A percentile compares a stretch with the other conserved stretches of the same genome.
These are phyloP conservation scores for Samsoniella hepiali DNA, from an alignment of 2,329 filamentous ascomycete genomes.

Conservation along the genomic window DNA sequence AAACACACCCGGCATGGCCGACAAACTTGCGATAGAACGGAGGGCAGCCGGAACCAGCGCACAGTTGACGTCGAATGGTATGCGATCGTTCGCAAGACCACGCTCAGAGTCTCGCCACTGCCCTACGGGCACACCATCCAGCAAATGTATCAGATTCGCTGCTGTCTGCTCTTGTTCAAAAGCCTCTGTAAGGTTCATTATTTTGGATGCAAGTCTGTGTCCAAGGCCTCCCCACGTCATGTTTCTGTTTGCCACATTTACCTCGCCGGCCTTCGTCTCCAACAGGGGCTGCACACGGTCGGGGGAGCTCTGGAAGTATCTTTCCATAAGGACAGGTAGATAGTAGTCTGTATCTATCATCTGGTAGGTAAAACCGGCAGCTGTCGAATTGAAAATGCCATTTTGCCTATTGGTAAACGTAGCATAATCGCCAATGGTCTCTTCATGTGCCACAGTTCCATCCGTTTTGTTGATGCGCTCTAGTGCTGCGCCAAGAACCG, in stretches of 20 bases:
- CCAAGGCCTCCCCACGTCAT: slow-evolving; percentile 52
- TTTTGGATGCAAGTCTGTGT: slow-evolving; percentile 52
- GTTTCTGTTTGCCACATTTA: slow-evolving; percentile 49
- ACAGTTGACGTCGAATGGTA: slow-evolving; percentile 65
- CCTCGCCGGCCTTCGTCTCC: slow-evolving; percentile 40
- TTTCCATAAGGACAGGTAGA: slow-evolving; percentile 54
- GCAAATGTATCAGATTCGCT: slow-evolving; percentile 57
- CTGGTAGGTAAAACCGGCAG: slow-evolving; percentile 54
- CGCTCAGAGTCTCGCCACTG: slow-evolving; percentile 62
- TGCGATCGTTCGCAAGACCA: slow-evolving; percentile 58
- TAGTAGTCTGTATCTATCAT: slow-evolving; percentile 64
- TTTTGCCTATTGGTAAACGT: slow-evolving; percentile 56
- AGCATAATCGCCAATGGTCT: slow-evolving; percentile 63
- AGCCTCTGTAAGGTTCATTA: slow-evolving; percentile 52
- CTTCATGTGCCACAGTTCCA: slow-evolving; percentile 62
- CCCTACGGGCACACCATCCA: slow-evolving; percentile 51
- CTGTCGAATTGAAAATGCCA: slow-evolving; percentile 46
- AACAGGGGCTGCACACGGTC: slow-evolving; percentile 37
- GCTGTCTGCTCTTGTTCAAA: slow-evolving; percentile 51
- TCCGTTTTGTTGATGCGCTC: slow-evolving; percentile 59
- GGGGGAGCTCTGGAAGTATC: slow-evolving; percentile 50
- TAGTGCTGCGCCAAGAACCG: slow-evolving; percentile 57
- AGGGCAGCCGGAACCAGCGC: slow-evolving; percentile 61
- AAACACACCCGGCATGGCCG: slow-evolving; percentile 46
- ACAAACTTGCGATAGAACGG: slow-evolving; percentile 52